Evolutionary conservation across 179 eudicot genomes (phyloP).

Genomic region (Carnegiea gigantea): DNA sequence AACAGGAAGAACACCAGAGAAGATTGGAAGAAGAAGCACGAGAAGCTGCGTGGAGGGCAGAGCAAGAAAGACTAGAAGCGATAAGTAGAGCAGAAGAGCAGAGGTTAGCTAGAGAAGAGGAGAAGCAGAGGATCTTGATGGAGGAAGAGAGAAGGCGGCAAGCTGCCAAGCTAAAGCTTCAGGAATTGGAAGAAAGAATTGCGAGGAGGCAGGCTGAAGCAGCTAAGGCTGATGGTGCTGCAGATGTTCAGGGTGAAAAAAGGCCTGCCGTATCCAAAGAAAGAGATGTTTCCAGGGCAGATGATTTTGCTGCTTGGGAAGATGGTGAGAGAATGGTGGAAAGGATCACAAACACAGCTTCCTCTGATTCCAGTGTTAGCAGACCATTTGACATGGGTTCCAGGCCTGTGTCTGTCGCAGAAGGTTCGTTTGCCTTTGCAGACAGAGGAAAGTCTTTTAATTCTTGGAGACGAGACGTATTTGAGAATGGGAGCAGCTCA

Average conservation of each 20-base stretch:
- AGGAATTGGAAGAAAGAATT: conserved; percentile 84
- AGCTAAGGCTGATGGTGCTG: conserved; percentile 35
- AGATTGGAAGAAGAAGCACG: conserved; percentile 78
- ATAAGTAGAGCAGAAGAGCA: conserved; percentile 76
- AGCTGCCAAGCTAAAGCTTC: conserved; percentile 92
- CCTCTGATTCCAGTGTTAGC: conserved; percentile 56
- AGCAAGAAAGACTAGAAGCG: conserved; percentile 71
- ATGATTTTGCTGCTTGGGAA: conserved; percentile 83
- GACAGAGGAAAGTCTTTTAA: conserved; percentile 62
- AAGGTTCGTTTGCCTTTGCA: conserved; percentile 51
- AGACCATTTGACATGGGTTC: conserved; percentile 55
- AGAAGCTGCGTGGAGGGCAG: conserved; percentile 89
- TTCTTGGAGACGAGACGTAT: conserved; percentile 72
- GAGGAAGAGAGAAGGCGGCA: conserved; percentile 98
- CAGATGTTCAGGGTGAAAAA: conserved; percentile 43
- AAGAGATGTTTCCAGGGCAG: conserved; percentile 41
- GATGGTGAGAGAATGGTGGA: conserved; percentile 92
- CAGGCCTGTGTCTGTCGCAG: conserved; percentile 43
- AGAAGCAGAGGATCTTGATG: conserved; percentile 59
- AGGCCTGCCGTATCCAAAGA: conserved; percentile 36
- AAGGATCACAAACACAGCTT: conserved; percentile 67
- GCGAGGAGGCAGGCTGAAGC: conserved; percentile 69
- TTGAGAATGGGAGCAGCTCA: conserved; percentile 56
- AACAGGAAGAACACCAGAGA: conserved; percentile 76
- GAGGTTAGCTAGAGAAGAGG: conserved; percentile 82